phyloP scores from a whole-genome alignment of 2,329 filamentous ascomycete genomes.

The Fusarium odoratissimum region DNA sequence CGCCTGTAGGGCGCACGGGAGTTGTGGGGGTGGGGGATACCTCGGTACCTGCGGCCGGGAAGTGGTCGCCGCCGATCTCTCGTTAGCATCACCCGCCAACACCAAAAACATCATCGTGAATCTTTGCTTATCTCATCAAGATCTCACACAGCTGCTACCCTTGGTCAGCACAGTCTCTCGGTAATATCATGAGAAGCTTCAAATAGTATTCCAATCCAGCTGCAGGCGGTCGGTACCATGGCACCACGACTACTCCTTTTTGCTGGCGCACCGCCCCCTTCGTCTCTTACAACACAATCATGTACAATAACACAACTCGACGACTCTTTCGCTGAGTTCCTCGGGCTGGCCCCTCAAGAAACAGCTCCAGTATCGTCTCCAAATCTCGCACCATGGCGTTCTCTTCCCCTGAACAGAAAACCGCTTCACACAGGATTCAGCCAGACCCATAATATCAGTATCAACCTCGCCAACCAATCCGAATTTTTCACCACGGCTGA shows the following conservation, averaged over 20 bases:
- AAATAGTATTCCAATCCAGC: neutral
- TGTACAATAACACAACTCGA: constrained; percentile 48
- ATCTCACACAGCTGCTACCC: neutral
- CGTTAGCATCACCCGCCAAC: neutral
- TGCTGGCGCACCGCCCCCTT: constrained; percentile 50
- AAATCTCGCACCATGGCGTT: constrained; percentile 63
- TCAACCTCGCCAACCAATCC: constrained; percentile 48
- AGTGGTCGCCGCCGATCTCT: constrained; percentile 19
- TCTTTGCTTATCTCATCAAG: constrained; percentile 3
- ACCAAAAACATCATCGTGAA: constrained; percentile 1
- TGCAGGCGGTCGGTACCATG: constrained; percentile 29
- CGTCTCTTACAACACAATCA: constrained; percentile 44
- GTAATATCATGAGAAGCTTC: constrained; percentile 1
- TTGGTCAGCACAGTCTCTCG: neutral
- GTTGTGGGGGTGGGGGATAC: constrained; percentile 34
- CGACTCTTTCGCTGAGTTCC: constrained; percentile 42
- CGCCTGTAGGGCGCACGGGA: constrained; percentile 19
- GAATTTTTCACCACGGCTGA: constrained; percentile 63
- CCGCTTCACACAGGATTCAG: constrained; percentile 64
- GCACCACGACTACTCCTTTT: constrained; percentile 53
- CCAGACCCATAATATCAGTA: constrained; percentile 57
- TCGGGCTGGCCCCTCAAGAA: constrained; percentile 29
- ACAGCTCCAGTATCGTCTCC: constrained; percentile 45
- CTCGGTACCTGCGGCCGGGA: constrained; percentile 40
- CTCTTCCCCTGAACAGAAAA: constrained; percentile 60